Evolutionary conservation across 1,284 basidiomycete species (phyloP), one percentile per base, ranked within the genome.

Genomic region (Melampsora medusae): DNA sequence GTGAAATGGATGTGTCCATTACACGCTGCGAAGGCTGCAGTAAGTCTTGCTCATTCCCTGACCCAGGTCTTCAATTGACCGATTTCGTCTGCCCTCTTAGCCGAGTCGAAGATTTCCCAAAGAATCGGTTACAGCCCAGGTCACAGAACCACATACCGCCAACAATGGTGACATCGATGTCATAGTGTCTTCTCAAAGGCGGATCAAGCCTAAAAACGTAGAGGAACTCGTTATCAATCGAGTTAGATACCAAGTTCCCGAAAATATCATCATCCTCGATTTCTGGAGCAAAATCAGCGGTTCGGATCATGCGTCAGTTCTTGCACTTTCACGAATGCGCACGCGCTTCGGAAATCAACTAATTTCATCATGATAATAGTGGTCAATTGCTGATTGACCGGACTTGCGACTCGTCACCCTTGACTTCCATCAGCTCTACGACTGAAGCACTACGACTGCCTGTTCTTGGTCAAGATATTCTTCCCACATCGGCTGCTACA

Each of bases 161-260:
- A 75, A 75, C 31, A 46, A 68, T 14, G 73, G 73, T 38, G 38
- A 75, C 59, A 75, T 75, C 59, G 66, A 75, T 38, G 66, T 75
- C 53, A 10, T 75, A 31, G n/a, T 68, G 31, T 62, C 65, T 53
- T 65, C 73, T 62, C 42, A 61, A 35, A 64, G 59, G 38, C 53
- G 60, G 50, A 68, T 60, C 31, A 75, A 69, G 48, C 59, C 66
- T 19, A 67, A 68, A 53, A 56, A 62, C 16, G 59, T 68, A 12
- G 59, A 75, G 28, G 66, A 68, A 25, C 60, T 75, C 16, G 67
- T 35, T 33, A 62, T 75, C 42, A 69, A 75, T 33, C 65, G 73
- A 49, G 73, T 75, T 16, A 60, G 67, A 56, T 69, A 75, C 31
- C 73, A 75, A 28, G 73, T 75, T 31, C 73, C 73, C 2, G 73